A percentile compares a stretch with the other conserved stretches of the same genome.
Conservation (phyloP, 1,284 basidiomycete species). For the Rhodotorula glutinis region DNA sequence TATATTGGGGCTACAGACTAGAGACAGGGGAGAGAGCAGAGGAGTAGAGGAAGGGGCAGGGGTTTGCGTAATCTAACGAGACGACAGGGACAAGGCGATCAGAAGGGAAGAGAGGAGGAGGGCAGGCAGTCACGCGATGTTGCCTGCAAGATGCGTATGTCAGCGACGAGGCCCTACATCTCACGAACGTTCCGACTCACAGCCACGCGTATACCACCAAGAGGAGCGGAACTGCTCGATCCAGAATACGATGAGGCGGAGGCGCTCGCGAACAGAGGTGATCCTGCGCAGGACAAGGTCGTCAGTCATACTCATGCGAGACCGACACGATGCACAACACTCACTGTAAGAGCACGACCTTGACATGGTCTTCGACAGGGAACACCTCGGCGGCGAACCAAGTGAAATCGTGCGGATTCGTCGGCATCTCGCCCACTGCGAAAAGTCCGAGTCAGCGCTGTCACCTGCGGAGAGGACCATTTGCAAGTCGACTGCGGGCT, state of each 20-base stretch:
- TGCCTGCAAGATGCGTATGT: not conserved
- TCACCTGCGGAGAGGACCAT: too few species aligned
- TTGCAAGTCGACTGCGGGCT: conserved; percentile 57
- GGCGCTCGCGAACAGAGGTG: conserved; percentile 68
- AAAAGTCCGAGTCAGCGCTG: not conserved
- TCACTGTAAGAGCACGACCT: conserved; percentile 79
- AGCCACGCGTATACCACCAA: conserved; percentile 59
- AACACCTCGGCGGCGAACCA: conserved; percentile 89
- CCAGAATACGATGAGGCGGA: conserved; percentile 86
- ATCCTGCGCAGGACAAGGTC: conserved; percentile 50
- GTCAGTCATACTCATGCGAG: not conserved
- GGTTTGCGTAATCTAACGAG: conserved; percentile 3
- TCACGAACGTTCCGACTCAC: conserved; percentile 23
- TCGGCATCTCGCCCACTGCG: conserved; percentile 36
- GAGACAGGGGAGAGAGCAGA: not conserved
- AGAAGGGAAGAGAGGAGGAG: not conserved
- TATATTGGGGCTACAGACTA: not conserved
- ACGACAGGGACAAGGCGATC: conserved; percentile 2
- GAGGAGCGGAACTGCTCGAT: conserved; percentile 72
- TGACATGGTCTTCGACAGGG: conserved; percentile 93
- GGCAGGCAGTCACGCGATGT: not conserved
- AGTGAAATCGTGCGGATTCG: conserved; percentile 63
- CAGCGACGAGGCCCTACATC: not conserved
- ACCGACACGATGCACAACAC: not conserved
- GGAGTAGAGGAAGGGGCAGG: not conserved